phyloP scores from a whole-genome alignment of 208 protist genomes.

The Acanthamoeba comandoni region DNA sequence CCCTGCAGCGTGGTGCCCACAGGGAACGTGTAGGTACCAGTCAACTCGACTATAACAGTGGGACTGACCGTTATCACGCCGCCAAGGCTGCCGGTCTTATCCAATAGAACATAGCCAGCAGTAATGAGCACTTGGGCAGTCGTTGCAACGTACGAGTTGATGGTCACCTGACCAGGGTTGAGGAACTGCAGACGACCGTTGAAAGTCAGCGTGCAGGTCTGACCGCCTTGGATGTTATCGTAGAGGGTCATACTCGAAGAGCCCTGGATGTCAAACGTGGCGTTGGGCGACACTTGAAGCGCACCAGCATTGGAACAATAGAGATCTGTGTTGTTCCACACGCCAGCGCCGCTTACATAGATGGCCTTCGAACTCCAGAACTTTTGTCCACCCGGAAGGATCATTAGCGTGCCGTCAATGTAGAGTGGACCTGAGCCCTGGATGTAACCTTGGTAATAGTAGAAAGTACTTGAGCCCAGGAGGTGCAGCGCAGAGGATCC shows the following conservation, averaged over 20 bases:
- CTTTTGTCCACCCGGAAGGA: no score
- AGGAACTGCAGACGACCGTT: constrained; percentile 42
- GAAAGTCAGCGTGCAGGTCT: constrained; percentile 67
- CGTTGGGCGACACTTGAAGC: constrained; percentile 1
- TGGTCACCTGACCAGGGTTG: no score
- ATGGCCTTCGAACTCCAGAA: no score
- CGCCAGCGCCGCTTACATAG: no score
- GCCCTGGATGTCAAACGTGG: constrained; percentile 35
- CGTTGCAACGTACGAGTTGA: no score
- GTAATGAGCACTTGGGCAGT: no score
- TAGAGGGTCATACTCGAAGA: constrained; percentile 29
- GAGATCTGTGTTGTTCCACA: no score
- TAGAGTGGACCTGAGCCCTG: constrained; percentile 19
- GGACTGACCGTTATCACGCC: not conserved
- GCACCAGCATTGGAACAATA: no score
- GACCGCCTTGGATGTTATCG: constrained; percentile 52
- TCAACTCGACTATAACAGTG: constrained; percentile 38
- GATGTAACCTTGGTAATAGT: constrained; percentile 38
- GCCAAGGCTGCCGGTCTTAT: no score
- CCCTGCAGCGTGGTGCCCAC: constrained; percentile 3
- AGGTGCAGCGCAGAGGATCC: not conserved
- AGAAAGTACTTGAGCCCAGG: not conserved
- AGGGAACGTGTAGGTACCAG: constrained; percentile 43
- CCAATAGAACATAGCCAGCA: no score
- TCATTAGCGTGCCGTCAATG: no score